These are phyloP conservation scores for Scheffersomyces segobiensis DNA, from an alignment of 1,139 yeast genomes.

Conservation along the genomic window DNA sequence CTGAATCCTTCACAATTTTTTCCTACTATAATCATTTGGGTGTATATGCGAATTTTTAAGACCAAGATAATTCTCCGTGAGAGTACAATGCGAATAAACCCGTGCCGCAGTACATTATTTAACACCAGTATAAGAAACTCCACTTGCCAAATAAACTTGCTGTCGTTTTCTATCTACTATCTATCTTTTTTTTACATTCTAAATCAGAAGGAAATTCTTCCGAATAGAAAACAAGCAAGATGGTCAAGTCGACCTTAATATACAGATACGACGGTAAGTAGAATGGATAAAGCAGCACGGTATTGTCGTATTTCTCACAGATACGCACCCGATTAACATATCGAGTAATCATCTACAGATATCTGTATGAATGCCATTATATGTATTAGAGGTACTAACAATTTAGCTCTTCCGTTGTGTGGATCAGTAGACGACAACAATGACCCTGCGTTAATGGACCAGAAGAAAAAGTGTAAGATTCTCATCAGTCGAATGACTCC, in stretches of 20 bases:
- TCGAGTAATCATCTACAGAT: too few relatives aligned
- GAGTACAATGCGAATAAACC: not conserved
- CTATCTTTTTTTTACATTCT: too few relatives aligned
- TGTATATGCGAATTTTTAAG: not conserved
- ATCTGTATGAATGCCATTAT: not conserved
- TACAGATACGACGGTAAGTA: conserved; percentile 71
- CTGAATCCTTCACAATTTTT: not conserved
- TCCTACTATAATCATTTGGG: not conserved
- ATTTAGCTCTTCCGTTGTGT: conserved; percentile 75
- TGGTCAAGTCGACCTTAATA: conserved; percentile 73
- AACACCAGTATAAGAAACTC: not conserved
- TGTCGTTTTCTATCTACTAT: not conserved
- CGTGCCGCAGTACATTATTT: not conserved
- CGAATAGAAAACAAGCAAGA: conserved; percentile 14
- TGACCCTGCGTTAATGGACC: conserved; percentile 58
- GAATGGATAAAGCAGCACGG: not conserved
- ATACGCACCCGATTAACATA: too few relatives aligned
- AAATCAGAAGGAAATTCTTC: not conserved
- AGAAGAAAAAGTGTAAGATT: conserved; percentile 82
- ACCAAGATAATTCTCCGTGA: not conserved
- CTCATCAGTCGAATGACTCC: conserved; percentile 76
- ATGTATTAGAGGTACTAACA: conserved; percentile 13
- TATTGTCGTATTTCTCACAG: not conserved
- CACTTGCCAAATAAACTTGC: not conserved
- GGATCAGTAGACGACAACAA: conserved; percentile 90